These are phyloP conservation scores for Podosphaera fusca DNA, from an alignment of 2,329 filamentous ascomycete species.

Conservation along the genomic window DNA sequence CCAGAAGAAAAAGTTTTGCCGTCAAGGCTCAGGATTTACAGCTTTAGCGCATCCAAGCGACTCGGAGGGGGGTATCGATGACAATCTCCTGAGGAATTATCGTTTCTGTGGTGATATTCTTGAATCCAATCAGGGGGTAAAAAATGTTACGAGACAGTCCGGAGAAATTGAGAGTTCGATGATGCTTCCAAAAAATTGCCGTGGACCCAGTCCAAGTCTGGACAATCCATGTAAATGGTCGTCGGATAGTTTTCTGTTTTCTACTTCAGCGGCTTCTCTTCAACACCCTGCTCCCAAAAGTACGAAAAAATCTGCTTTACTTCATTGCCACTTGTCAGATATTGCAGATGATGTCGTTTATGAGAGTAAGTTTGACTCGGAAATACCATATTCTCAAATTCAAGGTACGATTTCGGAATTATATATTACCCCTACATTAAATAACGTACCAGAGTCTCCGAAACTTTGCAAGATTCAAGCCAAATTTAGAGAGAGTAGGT, in stretches of 20 bases:
- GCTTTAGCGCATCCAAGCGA: no score
- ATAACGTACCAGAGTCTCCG: no score
- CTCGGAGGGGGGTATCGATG: neutral
- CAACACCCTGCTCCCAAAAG: constrained; percentile 12
- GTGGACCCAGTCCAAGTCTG: neutral
- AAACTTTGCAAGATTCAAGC: constrained; percentile 7
- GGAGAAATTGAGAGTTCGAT: neutral
- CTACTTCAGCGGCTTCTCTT: constrained; percentile 8
- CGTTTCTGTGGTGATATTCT: neutral
- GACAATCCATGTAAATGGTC: neutral
- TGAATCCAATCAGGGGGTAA: neutral
- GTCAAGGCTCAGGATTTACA: neutral
- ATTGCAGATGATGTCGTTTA: constrained; percentile 10
- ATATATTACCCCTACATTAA: no score
- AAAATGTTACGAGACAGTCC: neutral
- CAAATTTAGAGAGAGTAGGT: neutral
- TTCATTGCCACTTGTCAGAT: constrained; percentile 7
- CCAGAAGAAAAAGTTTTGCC: neutral
- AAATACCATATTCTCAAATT: constrained; percentile 8
- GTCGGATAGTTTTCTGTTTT: neutral
- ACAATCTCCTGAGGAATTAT: neutral
- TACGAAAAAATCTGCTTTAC: constrained; percentile 7
- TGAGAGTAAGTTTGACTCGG: constrained; percentile 6
- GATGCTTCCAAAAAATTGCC: no score
- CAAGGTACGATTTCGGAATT: no score